Conservation (phyloP, 2,329 filamentous ascomycete species). For the Aplosporella prunicola region DNA sequence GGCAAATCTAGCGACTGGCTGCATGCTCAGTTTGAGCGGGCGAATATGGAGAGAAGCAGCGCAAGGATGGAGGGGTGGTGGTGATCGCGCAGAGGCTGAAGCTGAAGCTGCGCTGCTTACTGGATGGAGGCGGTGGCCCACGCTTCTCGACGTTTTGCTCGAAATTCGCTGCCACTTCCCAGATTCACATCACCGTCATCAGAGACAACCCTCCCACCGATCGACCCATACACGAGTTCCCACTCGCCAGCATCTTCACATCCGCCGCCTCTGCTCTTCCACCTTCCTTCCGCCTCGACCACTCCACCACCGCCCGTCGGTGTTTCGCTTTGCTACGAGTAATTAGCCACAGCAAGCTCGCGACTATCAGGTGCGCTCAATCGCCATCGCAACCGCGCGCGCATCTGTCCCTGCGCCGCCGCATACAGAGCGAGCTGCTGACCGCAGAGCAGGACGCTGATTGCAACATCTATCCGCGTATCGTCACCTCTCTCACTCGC, state of each 20-base stretch:
- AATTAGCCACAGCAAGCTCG: conserved; percentile 5
- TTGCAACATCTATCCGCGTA: too few relatives aligned
- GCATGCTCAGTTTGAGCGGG: too few relatives aligned
- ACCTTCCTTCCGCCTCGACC: neutral
- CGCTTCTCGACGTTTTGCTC: conserved; percentile 5
- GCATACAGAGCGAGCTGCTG: too few relatives aligned
- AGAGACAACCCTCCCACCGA: too few relatives aligned
- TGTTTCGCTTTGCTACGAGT: conserved; percentile 4
- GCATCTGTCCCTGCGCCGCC: conserved; percentile 1
- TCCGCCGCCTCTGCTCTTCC: neutral
- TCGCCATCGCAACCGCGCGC: conserved; percentile 3
- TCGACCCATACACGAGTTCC: conserved; percentile 9
- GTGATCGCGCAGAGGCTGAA: conserved; percentile 3
- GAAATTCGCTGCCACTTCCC: conserved; percentile 10
- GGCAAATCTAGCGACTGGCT: too few relatives aligned
- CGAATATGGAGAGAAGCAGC: neutral
- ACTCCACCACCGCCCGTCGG: neutral
- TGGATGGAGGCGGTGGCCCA: conserved; percentile 4
- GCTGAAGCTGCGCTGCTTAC: conserved; percentile 2
- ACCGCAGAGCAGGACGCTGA: too few relatives aligned
- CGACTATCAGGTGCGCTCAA: conserved; percentile 6
- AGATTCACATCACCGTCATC: conserved; percentile 4
- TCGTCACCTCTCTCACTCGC: too few relatives aligned
- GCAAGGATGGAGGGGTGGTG: conserved; percentile 1
- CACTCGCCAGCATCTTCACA: conserved; percentile 3